A percentile compares a stretch with the other conserved stretches of the same genome.
Conservation (phyloP, 805 yeast genomes). For the Helenozyma baotianmanensis region DNA sequence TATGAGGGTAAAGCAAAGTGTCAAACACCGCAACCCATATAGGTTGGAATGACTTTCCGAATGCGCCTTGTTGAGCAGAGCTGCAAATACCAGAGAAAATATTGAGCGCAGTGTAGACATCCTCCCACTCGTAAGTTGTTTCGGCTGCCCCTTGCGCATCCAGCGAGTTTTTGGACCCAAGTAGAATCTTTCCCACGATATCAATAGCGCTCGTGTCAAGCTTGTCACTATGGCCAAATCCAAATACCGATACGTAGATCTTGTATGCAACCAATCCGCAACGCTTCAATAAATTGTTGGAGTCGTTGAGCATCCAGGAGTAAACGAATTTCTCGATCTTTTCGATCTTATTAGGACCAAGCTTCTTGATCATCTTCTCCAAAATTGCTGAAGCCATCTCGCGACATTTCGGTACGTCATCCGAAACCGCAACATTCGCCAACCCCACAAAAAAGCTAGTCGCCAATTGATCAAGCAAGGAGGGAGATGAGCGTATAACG, state of each 20-base stretch:
- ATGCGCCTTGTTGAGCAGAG: conserved; percentile 28
- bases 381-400: conserved; percentile 74
- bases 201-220: conserved; percentile 38
- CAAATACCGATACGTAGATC: conserved; percentile 49
- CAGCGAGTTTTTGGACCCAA: conserved; percentile 31
- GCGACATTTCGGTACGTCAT: conserved; percentile 72
- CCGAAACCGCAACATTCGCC: conserved; percentile 72
- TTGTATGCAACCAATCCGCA: conserved; percentile 75
- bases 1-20: conserved; percentile 74
- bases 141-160: too few species aligned
- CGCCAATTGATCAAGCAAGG: conserved; percentile 55
- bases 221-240: conserved; percentile 30
- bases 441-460: conserved; percentile 80
- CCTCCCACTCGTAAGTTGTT: conserved; percentile 63
- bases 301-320: conserved; percentile 62
- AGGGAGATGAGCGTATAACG: conserved; percentile 59
- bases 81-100: conserved; percentile 43
- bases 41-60: conserved; percentile 23
- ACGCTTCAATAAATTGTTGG: conserved; percentile 50
- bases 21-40: conserved; percentile 53
- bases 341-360: conserved; percentile 29
- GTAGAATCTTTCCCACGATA: conserved; percentile 22
- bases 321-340: conserved; percentile 37
- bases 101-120: conserved; percentile 61
- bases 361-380: conserved; percentile 47